Base-by-base conservation (phyloP, 2,329 filamentous ascomycete genomes). In the Pseudogymnoascus sp. region DNA sequence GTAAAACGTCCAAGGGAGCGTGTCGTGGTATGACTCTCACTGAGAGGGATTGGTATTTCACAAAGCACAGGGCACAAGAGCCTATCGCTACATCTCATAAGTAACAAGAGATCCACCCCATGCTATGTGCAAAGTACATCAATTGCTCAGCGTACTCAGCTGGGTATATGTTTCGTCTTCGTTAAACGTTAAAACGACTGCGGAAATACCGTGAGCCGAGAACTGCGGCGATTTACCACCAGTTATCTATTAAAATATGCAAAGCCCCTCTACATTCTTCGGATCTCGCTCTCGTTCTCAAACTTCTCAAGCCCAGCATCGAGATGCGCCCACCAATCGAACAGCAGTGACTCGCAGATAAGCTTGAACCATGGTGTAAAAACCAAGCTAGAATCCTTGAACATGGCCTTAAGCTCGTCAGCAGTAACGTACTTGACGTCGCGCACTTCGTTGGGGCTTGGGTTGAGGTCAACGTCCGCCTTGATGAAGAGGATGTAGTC, bases 361-460 rank as follows among this genome's bases (percentile, higher is more conserved):
- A 99, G 87, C 82, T 96, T 96, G 82, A 99, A 99, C 95, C 95
- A 99, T 1, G 95, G 95, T 0, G 95, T 99, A 77, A 97, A 97
- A 71, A 88, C 89, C 70, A 96, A 82, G 62, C 78, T 82, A 3
- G 89, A 85, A 72, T 97, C 88, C 71, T 87, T 79, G 76, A 99
- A 97, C 82, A 93, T 90, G 69, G 83, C 75, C 82, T 91, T 95
- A 68, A 99, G 82, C 70, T 92, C 87, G 23, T 92, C 88, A 42
- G 90, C 83, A 21, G 87, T 87, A 65, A 97, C 93, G 71, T 96
- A 99, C 75, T 87, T 83, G 21, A 88, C 90, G 68, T 89, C 93
- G 72, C 87, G 86, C 59, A 92, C 93, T 79, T 99, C 95, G 77
- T 99, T 99, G 67, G 83, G 81, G 79, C 93, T 99, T 71, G 86